Conservation (phyloP, 2,329 filamentous ascomycete species). For the Neopestalotiopsis clavispora region DNA sequence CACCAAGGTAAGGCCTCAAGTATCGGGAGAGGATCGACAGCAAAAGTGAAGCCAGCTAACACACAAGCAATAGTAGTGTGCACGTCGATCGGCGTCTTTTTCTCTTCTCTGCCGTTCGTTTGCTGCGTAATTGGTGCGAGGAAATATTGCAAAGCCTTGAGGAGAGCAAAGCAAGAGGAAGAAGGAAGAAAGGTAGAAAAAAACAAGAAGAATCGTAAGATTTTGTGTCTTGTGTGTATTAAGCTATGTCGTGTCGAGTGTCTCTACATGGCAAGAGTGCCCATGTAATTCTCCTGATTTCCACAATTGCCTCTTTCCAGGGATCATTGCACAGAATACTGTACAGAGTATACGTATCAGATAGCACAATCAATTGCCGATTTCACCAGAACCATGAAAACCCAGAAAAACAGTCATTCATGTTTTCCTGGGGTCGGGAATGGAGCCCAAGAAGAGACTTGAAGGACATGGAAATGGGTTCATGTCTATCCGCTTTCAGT, state of each 20-base stretch:
- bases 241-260: not conserved
- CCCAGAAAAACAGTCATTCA: not conserved
- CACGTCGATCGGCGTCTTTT: not conserved
- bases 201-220: not conserved
- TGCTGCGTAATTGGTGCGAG: not conserved
- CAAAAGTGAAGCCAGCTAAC: not conserved
- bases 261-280: not conserved
- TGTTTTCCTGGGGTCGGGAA: not conserved
- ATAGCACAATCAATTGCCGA: not conserved
- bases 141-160: not conserved
- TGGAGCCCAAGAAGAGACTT: not conserved
- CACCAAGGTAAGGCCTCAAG: not conserved
- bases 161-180: not conserved
- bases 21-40: not conserved
- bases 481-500: constrained; percentile 3
- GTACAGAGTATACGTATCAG: not conserved
- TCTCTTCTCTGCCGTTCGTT: not conserved
- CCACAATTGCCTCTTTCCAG: not conserved
- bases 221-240: not conserved
- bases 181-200: not conserved
- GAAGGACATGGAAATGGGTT: not conserved
- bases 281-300: not conserved
- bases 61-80: not conserved
- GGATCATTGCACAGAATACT: not conserved
- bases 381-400: not conserved